Base-by-base conservation (phyloP, 306 rosid species). In the Carpinus viminea region DNA sequence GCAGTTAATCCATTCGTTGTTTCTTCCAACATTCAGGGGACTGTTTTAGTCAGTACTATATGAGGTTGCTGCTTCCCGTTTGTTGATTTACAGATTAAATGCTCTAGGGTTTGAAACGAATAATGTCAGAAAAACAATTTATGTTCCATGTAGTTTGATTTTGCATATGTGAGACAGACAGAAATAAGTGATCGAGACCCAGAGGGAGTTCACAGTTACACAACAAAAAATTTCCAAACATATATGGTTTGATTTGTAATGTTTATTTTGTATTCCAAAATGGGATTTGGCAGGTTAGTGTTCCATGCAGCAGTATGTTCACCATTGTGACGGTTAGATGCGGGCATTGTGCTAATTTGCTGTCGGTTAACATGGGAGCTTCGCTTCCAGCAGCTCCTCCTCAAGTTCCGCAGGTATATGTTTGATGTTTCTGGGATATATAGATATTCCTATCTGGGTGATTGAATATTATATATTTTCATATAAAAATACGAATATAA, bases 291-390 rank as follows among this genome's bases (percentile, higher is more conserved):
- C 90, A 95, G 99, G 99, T 95, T 62, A 95, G 89, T 84, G 99
- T 95, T 85, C 99, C 99, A 90, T 81, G 80, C 85, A 89, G 82
- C 90, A 87, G 83, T 81, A 15, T 88, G 86, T 82, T 80, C 77
- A 87, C 88, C 78, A 70, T 88, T 36, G 98, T 87, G 85, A 95
- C 99, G 38, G 98, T 95, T 73, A 91, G 99, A 88, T 95, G 99
- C 66, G 99, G 99, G 46, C 98, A 95, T 75, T 95, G 99, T 78
- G 87, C 91, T 46, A 93, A 95, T 93, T 84, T 95, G 83, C 84
- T 95, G 65, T 87, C 99, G 59, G 98, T 93, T 56, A 91, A 92
- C 79, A 80, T 91, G 87, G 90, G 86, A 60, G 86, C 90, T 65
- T 73, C 96, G 17, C 82, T 87, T 81, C 98, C 87, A 82, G 45